Percentiles rank a stretch among this genome's conserved stretches.
phyloP scores from a whole-genome alignment of 139 green algal species.

The Pleodorina starrii region DNA sequence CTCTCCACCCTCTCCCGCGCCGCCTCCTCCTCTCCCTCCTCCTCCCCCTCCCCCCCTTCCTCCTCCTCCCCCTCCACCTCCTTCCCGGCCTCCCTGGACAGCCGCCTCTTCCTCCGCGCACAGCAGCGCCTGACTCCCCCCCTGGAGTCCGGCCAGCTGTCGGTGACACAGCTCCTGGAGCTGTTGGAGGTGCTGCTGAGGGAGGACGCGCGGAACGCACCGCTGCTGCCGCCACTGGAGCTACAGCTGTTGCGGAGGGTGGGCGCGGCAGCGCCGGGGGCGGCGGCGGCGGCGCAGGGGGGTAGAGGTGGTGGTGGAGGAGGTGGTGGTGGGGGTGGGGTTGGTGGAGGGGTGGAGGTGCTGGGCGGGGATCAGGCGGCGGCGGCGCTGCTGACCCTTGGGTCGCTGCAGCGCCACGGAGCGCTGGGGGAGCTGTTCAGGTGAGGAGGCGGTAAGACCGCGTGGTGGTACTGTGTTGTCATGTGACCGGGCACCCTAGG shows the following conservation, averaged over 20 bases:
- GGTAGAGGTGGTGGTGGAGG: too few relatives aligned
- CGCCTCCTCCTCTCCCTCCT: not conserved
- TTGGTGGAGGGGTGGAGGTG: not conserved
- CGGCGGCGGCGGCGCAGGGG: not conserved
- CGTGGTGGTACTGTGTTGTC: too few relatives aligned
- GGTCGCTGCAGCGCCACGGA: not conserved
- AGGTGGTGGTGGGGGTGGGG: not conserved
- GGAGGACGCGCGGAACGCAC: not conserved
- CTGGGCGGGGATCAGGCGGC: constrained; percentile 4
- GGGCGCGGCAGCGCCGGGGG: too few relatives aligned
- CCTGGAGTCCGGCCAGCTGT: not conserved
- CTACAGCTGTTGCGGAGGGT: constrained; percentile 1
- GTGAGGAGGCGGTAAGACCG: too few relatives aligned
- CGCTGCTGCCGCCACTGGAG: constrained; percentile 10
- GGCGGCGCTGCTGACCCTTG: constrained; percentile 13
- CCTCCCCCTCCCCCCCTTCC: not conserved
- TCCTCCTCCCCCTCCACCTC: not conserved
- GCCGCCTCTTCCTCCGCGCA: not conserved
- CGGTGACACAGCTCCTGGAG: not conserved
- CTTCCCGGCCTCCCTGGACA: not conserved
- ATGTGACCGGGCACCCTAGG: too few relatives aligned
- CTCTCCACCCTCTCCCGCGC: not conserved
- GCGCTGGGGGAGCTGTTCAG: not conserved
- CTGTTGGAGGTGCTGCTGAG: not conserved
- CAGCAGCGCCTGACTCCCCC: constrained; percentile 17